phyloP scores from a whole-genome alignment of 345 rosid genomes.

The Aegle marmelos region DNA sequence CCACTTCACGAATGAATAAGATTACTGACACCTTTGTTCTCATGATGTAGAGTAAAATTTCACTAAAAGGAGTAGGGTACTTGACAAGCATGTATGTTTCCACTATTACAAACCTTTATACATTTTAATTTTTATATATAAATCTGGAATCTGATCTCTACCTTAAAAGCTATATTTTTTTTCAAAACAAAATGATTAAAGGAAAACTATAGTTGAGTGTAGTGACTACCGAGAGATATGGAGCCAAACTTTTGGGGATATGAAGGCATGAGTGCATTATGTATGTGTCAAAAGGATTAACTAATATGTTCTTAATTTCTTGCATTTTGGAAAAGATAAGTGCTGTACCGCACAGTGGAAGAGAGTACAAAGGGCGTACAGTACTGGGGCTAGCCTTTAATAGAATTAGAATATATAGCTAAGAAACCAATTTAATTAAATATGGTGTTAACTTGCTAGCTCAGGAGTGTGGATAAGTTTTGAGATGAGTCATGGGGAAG shows the following conservation, averaged over 20 bases:
- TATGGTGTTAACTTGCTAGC: too few species aligned
- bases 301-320: not conserved
- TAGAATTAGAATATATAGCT: not conserved
- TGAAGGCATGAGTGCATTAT: not conserved
- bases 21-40: too few species aligned
- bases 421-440: too few species aligned
- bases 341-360: not conserved
- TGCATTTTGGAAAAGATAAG: not conserved
- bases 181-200: too few species aligned
- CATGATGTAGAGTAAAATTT: not conserved
- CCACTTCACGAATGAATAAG: not conserved
- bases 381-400: not conserved
- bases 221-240: not conserved
- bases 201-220: not conserved
- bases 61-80: not conserved
- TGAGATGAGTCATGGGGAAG: too few species aligned
- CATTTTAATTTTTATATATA: not conserved
- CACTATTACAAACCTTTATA: not conserved
- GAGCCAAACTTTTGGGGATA: slow-evolving; percentile 1
- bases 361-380: not conserved
- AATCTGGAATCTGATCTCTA: not conserved
- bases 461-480: too few species aligned
- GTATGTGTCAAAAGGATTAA: not conserved
- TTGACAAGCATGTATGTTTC: not conserved
- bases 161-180: too few species aligned